Evolutionary conservation across 768 basidiomycete species (phyloP), one percentile per base, ranked within the genome.

Genomic region (Pleurotus djamor): DNA sequence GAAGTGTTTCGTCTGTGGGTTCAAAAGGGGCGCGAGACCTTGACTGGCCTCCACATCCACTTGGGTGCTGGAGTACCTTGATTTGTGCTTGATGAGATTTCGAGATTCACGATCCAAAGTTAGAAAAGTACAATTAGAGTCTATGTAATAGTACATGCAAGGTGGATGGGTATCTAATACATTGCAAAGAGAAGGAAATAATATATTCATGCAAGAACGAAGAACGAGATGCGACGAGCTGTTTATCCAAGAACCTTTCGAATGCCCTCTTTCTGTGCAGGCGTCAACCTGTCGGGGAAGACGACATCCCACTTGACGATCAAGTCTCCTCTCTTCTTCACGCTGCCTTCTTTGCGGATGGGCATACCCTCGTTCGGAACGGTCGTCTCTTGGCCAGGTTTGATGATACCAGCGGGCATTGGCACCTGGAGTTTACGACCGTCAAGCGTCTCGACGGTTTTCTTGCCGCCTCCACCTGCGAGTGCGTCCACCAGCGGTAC

Each of bases 281-380:
- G 73, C 9, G 91, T 89, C 60, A 98, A 69, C 48, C 82, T 76
- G 33, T 84, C 81, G 0, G 96, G 96, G 82, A 98, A 96, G 28
- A 84, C 79, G 17, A 96, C 82, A 44, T 96, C 84, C 91, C 89
- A 93, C 61, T 82, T 83, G 50, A 96, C 80, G 51, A 91, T 77
- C 54, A 98, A 71, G 73, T 98, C 92, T 1, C 96, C 96, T 74
- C 91, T 93, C 62, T 76, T 83, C 74, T 79, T 83, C 59, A 77
- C 77, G 45, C 77, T 78, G 14, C 87, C 87, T 60, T 87, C 89
- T 71, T 92, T 95, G 59, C 94, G 81, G 49, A 95, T 86, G 2
- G 96, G 95, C 93, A 96, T 94, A 6, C 94, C 94, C 70, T 97
- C 94, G 1, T 87, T 89, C 2, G 76, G 49, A 3, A 97, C 71